phyloP scores from a whole-genome alignment of 345 rosid species.

The Trapa bicornis region DNA sequence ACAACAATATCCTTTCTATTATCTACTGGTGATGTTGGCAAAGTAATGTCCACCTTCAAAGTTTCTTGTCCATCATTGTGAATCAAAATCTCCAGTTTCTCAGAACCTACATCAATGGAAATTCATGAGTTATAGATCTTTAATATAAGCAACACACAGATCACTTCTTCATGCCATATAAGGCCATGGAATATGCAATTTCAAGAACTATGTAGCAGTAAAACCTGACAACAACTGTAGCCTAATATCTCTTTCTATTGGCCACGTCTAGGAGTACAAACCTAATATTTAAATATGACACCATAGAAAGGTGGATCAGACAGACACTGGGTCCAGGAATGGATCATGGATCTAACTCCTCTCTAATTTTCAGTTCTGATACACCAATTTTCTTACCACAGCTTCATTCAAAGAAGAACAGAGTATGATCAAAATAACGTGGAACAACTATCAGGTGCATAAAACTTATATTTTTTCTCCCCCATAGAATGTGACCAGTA shows the following conservation, averaged over 20 bases:
- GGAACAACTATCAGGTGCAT: background rate
- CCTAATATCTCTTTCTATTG: background rate
- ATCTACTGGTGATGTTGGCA: constrained; percentile 2
- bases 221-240: background rate
- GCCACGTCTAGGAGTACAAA: background rate
- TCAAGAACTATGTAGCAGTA: background rate
- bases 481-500: too few relatives aligned
- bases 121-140: constrained; percentile 3
- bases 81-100: constrained; percentile 34
- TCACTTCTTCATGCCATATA: background rate
- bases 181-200: background rate
- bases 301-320: background rate
- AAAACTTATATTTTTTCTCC: background rate
- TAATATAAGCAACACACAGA: background rate
- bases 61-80: constrained; percentile 45
- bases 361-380: background rate
- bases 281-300: background rate
- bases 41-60: constrained; percentile 26
- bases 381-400: background rate
- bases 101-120: constrained; percentile 21
- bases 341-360: background rate
- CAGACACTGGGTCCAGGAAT: too few relatives aligned
- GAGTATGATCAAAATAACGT: background rate
- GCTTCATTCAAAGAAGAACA: background rate
- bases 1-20: constrained; percentile 13